A percentile compares a stretch with the other conserved stretches of the same genome.
phyloP scores from a whole-genome alignment of 768 basidiomycete species.

The Trametes maxima region DNA sequence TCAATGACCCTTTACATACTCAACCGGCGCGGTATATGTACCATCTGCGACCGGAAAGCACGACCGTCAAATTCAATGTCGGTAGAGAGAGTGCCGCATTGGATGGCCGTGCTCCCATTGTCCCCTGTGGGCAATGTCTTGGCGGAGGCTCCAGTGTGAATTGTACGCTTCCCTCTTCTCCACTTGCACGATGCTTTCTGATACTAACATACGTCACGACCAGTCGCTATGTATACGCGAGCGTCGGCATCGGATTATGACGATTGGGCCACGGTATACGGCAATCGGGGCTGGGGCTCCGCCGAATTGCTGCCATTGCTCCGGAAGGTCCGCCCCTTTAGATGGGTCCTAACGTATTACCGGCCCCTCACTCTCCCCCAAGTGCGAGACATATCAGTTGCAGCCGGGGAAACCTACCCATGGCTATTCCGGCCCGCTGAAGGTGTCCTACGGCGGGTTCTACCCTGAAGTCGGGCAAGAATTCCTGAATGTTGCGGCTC shows the following conservation, averaged over 20 bases:
- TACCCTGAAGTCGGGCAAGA: conserved; percentile 46
- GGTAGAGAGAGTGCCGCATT: conserved; percentile 43
- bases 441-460: conserved; percentile 44
- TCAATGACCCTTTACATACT: conserved; percentile 46
- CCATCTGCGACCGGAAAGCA: conserved; percentile 41
- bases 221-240: conserved; percentile 48
- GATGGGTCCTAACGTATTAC: neutral
- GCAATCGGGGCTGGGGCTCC: conserved; percentile 61
- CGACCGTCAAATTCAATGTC: conserved; percentile 47
- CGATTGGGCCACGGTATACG: conserved; percentile 51
- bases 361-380: neutral
- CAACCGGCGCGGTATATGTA: conserved; percentile 54
- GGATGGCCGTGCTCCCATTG: conserved; percentile 45
- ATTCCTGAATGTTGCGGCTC: conserved; percentile 37
- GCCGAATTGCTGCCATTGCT: conserved; percentile 55
- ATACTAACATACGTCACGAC: too few species aligned
- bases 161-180: conserved; percentile 36
- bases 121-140: conserved; percentile 50
- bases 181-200: neutral
- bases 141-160: conserved; percentile 66
- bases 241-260: conserved; percentile 63
- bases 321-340: conserved; percentile 38
- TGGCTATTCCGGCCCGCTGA: conserved; percentile 37
- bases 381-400: conserved; percentile 39
- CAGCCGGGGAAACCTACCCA: conserved; percentile 33